These are phyloP conservation scores for Linanthus parryae DNA, from an alignment of 148 eudicot genomes.

Conservation along the genomic window DNA sequence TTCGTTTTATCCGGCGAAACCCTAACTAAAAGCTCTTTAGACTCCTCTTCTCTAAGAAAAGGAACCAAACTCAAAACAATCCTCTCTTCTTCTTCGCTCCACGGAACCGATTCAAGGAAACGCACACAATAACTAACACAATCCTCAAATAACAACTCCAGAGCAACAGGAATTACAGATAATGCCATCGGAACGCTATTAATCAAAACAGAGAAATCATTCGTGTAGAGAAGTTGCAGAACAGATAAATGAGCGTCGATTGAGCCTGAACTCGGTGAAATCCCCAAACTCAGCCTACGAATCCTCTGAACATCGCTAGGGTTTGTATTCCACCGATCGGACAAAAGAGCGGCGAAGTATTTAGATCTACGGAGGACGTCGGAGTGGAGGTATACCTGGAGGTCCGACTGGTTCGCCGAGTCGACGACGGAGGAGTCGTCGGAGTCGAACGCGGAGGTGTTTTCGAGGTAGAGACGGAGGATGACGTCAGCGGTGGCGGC, in stretches of 20 bases:
- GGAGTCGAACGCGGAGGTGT: slow-evolving; percentile 19
- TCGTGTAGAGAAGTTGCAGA: slow-evolving; percentile 48
- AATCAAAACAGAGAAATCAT: slow-evolving; percentile 38
- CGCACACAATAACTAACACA: slow-evolving; percentile 58
- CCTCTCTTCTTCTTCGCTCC: slow-evolving; percentile 79
- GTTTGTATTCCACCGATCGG: slow-evolving; percentile 69
- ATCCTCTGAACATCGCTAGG: not conserved
- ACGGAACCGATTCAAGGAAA: slow-evolving; percentile 86
- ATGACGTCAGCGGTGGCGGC: slow-evolving; percentile 15
- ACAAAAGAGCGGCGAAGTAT: slow-evolving; percentile 60
- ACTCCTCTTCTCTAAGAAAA: slow-evolving; percentile 46
- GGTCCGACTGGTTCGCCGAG: slow-evolving; percentile 25
- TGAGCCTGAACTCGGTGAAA: slow-evolving; percentile 33
- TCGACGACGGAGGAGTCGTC: slow-evolving; percentile 18
- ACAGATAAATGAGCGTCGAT: slow-evolving; percentile 41
- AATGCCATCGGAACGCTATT: slow-evolving; percentile 33
- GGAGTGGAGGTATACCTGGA: slow-evolving; percentile 63
- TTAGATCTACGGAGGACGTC: slow-evolving; percentile 50
- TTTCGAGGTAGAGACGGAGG: slow-evolving; percentile 22
- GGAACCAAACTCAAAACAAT: slow-evolving; percentile 43
- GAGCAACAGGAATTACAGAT: slow-evolving; percentile 52
- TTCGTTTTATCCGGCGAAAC: slow-evolving; percentile 34
- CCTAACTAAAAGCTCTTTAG: slow-evolving; percentile 59
- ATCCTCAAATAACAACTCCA: slow-evolving; percentile 70
- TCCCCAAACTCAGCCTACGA: slow-evolving; percentile 29